Evolutionary conservation across 768 basidiomycete species (phyloP), one percentile per base, ranked within the genome.

Genomic region (Chalciporus sphaerocephalus): DNA sequence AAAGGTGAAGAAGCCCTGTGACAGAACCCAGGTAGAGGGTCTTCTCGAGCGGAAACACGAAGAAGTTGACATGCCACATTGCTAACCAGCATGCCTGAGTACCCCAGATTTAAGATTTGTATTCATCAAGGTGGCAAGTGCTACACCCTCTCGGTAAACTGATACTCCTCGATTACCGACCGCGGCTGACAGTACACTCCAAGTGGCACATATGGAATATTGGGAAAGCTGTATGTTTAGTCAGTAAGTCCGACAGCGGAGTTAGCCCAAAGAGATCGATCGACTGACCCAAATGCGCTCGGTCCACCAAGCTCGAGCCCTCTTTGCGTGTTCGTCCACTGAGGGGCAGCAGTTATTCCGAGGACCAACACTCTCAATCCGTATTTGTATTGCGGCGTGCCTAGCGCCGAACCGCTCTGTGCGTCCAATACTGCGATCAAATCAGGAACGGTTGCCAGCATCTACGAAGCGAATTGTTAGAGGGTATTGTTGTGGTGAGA

Each of bases 371-470:
- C 81, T n/a, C 77, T 71, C 27, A 80, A 60, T 6, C 81, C 81
- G 45, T 83, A 83, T 41, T 66, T 66, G 57, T 82, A 81, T 40
- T 84, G 75, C 18, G 74, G 83, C 1, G 81, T 82, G 12, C 83
- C 82, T 7, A 86, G 65, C 23, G 80, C 76, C 4, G 73, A 67
- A 0, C 83, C 83, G 46, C 67, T 79, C 51, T 81, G 80, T 17
- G 79, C 74, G 51, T 86, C 83, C 10, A 85, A 62, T 10, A 85
- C 76, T 0, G 76, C 69, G 43, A 85, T 81, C 20, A 86, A 69
- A 58, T 85, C 83, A 4, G 83, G 84, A 10, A 86, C 83, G 25
- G 73, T 71, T 24, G 74, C 77, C 1, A 77, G 62, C 30, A 80
- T 65, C 73, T 77, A 32, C 20, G 47, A 53, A 40, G 2, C 48